Evolutionary conservation across 352 stramenopile species (phyloP), one percentile per base, ranked within the genome.

Genomic region (Globisporangium megalacanthum): DNA sequence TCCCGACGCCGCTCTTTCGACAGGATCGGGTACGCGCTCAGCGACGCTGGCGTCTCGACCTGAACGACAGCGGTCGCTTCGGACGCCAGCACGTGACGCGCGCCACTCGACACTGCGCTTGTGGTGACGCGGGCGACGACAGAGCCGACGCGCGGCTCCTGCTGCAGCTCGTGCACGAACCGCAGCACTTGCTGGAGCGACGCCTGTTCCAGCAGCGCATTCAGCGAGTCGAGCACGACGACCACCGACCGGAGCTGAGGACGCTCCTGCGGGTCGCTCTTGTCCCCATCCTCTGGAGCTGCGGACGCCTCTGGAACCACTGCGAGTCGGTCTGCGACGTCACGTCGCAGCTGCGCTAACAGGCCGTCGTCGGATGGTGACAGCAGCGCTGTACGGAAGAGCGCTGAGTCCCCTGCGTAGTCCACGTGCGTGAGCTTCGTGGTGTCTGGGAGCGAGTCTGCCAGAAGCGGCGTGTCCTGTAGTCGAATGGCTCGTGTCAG

Each of bases 151-250:
- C 64, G 54, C 6, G 62, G 52, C 36, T 71, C 52, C 19, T 54
- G 36, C 25, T 64, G 73, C 22, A 89, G 36, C 45, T 54, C 37
- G 13, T 68, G 68, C 2, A 89, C 25, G 51, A 82, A 87, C 10
- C 64, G 33, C 37, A 85, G 54, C 19, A 89, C 68, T 35, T 68
- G 49, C 2, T 66, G 60, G 8, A 87, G 60, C 22, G 79, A 70
- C 17, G 63, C 66, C 35, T 76, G 69, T 60, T 88, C 70, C 15
- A 92, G 52, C 35, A 92, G 58, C 17, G 68, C 66, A 56, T 89
- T 83, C 2, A 89, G 53, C 57, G 79, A 86, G 70, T 92, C 82
- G 44, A 92, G 36, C 8, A 80, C 65, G 29, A 92, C 68, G 39
- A 88, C 65, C 22, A 76, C 60, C 10, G 80, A 71, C n/a, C 75